These are phyloP conservation scores for Dryas alaskensis DNA, from an alignment of 306 rosid genomes.

Conservation along the genomic window DNA sequence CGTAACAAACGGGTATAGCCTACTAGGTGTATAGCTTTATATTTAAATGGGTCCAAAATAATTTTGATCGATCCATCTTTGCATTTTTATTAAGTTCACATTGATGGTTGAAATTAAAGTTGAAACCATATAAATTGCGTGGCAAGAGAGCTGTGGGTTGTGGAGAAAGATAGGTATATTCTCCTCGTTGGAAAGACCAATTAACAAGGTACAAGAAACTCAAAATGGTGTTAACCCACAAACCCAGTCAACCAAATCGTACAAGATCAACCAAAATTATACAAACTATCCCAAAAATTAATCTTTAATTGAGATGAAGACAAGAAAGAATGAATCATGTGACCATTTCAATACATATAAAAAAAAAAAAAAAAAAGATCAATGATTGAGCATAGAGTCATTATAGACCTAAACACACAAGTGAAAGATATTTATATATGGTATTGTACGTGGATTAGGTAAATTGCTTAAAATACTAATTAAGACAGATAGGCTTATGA, in stretches of 20 bases:
- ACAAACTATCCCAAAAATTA: not conserved
- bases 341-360: conserved; percentile 14
- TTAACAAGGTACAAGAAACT: no score
- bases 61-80: no score
- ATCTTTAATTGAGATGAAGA: not conserved
- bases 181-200: no score
- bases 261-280: not conserved
- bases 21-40: no score
- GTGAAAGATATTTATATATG: conserved; percentile 10
- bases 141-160: not conserved
- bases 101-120: no score
- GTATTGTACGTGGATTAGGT: conserved; percentile 33
- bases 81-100: no score
- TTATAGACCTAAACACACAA: not conserved
- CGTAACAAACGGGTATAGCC: no score
- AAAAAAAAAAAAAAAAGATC: conserved; percentile 19
- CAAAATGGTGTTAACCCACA: not conserved
- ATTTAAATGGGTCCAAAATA: no score
- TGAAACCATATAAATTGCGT: not conserved
- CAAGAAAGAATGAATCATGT: conserved; percentile 16
- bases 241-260: not conserved
- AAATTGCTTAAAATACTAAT: conserved; percentile 18
- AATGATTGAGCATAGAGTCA: conserved; percentile 27
- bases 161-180: not conserved
- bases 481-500: conserved; percentile 20